phyloP scores from a whole-genome alignment of 1,284 basidiomycete species.

The Heterobasidion annosum region DNA sequence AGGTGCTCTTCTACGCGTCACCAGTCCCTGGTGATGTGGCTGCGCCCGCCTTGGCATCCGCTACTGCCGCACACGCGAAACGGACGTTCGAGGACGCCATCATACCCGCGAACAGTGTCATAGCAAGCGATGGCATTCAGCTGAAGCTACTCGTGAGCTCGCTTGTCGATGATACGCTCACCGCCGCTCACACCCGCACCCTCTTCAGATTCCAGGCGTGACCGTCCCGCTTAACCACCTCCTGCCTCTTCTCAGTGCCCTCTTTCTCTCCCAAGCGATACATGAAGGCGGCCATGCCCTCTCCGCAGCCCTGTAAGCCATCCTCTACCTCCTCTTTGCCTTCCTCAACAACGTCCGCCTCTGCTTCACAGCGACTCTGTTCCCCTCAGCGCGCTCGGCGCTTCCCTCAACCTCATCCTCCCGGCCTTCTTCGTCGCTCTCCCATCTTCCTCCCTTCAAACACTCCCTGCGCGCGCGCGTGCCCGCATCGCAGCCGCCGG shows the following conservation, averaged over 20 bases:
- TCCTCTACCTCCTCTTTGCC: too few relatives aligned
- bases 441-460: conserved; percentile 30
- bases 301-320: conserved; percentile 52
- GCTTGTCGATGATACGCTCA: background rate
- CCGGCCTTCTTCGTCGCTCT: conserved; percentile 68
- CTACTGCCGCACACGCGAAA: background rate
- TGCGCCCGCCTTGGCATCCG: background rate
- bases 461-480: conserved; percentile 30
- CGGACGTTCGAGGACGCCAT: background rate
- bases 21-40: too few relatives aligned
- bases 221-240: conserved; percentile 63
- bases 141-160: conserved; percentile 8
- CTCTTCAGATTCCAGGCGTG: conserved; percentile 60
- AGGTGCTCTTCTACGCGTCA: conserved; percentile 10
- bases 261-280: conserved; percentile 49
- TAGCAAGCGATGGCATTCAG: background rate
- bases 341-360: background rate
- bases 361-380: conserved; percentile 34
- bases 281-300: conserved; percentile 70
- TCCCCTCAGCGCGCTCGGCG: conserved; percentile 48
- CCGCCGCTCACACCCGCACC: background rate
- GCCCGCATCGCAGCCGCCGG: conserved; percentile 56
- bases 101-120: background rate
- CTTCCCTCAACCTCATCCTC: conserved; percentile 44
- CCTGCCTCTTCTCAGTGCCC: conserved; percentile 47